Evolutionary conservation across 1,139 yeast genomes (phyloP), one percentile per base, ranked within the genome.

Genomic region (Diutina pseudorugosa): DNA sequence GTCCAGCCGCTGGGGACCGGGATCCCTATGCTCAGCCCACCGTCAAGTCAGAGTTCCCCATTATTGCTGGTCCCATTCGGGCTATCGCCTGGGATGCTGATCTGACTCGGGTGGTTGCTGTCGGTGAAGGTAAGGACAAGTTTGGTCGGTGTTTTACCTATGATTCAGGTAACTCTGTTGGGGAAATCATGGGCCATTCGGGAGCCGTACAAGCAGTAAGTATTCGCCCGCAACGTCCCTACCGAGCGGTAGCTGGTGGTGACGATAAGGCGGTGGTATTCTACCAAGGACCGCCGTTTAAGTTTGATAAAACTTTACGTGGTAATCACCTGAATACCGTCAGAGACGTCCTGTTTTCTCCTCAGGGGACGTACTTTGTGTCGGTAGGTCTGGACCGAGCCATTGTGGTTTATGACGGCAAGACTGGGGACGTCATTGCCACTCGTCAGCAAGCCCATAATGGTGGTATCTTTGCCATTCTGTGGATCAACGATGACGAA

Each of bases 111-210:
- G 71, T 94, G 53, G 87, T 94, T 63, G 96, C 96, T 1, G 98
- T 91, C 11, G 99, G 99, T 52, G 85, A 87, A 60, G 98, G 98
- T 51, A 85, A 85, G 61, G 97, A 91, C 61, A 78, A 85, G 58
- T 90, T 81, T 62, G 98, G 98, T 3, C 96, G 87, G 60, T 91
- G 95, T 57, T 89, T 93, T 63, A 81, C 96, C 6, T 86, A 87
- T 78, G 99, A 93, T 64, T 78, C 95, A 0, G 98, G 98, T 54
- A 93, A 93, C 67, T 81, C 96, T 11, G 83, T 93, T 50, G 99
- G 98, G 53, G 98, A 93, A 65, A 85, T 94, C 59, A 83, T 90
- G 54, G 99, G 98, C 33, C 98, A 93, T 65, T 79, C 95, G n/a
- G 82, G 86, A 44, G 79, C 80, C 45, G 80, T 91, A 63, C 89